These are phyloP conservation scores for Vigna radiata DNA, from an alignment of 306 rosid species.

Conservation along the genomic window DNA sequence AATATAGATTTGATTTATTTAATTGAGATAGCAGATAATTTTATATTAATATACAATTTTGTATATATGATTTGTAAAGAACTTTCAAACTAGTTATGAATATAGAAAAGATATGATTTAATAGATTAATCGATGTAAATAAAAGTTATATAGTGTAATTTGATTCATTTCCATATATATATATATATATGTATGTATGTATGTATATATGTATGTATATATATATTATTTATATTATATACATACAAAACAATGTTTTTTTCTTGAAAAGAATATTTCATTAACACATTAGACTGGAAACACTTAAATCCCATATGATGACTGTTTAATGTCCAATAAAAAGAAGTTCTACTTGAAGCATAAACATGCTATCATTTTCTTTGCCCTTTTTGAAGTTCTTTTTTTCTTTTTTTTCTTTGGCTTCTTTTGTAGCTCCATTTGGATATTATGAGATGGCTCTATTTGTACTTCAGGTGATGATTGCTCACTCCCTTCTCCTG, in stretches of 20 bases:
- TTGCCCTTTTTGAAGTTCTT: neutral
- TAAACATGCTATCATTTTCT: neutral
- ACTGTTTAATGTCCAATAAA: neutral
- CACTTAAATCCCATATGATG: neutral
- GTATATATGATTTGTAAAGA: no score
- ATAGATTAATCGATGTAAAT: no score
- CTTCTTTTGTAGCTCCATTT: neutral
- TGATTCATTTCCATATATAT: neutral
- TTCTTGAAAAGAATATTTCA: neutral
- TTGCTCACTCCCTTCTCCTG: no score
- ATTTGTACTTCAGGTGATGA: neutral
- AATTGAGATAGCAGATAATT: no score
- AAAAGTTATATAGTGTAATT: no score
- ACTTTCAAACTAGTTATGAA: no score
- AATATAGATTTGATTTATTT: neutral
- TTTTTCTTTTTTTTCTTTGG: constrained; percentile 17
- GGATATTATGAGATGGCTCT: neutral
- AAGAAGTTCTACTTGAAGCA: constrained; percentile 12
- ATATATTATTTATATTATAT: no score
- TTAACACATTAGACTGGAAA: neutral
- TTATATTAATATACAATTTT: no score
- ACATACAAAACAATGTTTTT: neutral
- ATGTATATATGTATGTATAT: neutral
- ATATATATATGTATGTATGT: no score
- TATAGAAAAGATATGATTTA: no score